A percentile compares a stretch with the other conserved stretches of the same genome.
These are phyloP conservation scores for Onygenales sp. DNA, from an alignment of 2,329 filamentous ascomycete genomes.

Conservation along the genomic window DNA sequence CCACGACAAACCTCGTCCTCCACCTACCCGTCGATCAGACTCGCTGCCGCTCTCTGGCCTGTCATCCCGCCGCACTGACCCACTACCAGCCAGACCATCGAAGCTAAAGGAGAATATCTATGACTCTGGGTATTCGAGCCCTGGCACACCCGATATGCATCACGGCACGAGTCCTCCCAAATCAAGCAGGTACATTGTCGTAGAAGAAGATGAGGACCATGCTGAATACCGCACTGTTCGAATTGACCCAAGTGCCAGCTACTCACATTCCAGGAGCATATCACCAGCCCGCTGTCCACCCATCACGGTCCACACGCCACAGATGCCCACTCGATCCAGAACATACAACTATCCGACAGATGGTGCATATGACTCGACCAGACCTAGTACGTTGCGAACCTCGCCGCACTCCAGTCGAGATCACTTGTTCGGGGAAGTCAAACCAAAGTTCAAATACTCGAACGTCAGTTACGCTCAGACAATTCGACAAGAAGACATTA, in stretches of 20 bases:
- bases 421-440: conserved; percentile 4
- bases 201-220: conserved; percentile 18
- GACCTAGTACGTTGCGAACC: conserved; percentile 1
- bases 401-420: background rate
- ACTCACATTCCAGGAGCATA: conserved; percentile 18
- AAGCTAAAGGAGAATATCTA: conserved; percentile 28
- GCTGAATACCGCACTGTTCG: conserved; percentile 11
- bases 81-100: conserved; percentile 22
- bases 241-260: conserved; percentile 18
- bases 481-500: conserved; percentile 6
- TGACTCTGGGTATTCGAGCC: conserved; percentile 38
- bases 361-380: background rate
- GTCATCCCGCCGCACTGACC: conserved; percentile 16
- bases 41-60: conserved; percentile 21
- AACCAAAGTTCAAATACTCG: conserved; percentile 1
- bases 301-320: conserved; percentile 10
- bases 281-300: conserved; percentile 20
- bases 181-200: conserved; percentile 24
- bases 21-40: conserved; percentile 20
- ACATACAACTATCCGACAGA: conserved; percentile 20
- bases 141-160: conserved; percentile 32
- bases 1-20: conserved; percentile 21
- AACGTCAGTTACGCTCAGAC: conserved; percentile 5
- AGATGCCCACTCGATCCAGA: conserved; percentile 19
- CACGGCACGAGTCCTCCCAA: conserved; percentile 25